Evolutionary conservation across 345 rosid genomes (phyloP).

Genomic region (Eucalyptus victrix): DNA sequence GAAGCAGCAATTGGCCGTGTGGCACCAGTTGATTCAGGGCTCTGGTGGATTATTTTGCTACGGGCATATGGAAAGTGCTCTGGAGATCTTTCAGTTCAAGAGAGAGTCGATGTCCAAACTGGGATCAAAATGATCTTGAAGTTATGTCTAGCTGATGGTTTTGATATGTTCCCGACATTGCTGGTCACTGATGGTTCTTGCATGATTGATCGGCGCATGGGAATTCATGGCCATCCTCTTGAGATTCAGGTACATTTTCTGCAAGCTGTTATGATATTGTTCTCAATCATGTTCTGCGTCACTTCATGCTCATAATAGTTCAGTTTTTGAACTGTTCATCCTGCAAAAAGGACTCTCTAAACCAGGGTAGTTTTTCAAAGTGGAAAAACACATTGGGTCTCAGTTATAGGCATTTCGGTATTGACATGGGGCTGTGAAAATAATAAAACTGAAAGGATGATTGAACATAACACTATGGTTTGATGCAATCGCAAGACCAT

Average conservation of each 20-base stretch:
- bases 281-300: not conserved
- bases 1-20: conserved; percentile 98
- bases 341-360: not conserved
- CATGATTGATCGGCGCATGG: conserved; percentile 99
- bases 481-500: not conserved
- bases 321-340: not conserved
- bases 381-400: not conserved
- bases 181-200: conserved; percentile 97
- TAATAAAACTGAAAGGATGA: not conserved
- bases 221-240: conserved; percentile 94
- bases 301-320: not conserved
- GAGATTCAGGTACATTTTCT: conserved; percentile 65
- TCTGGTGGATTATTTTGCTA: conserved; percentile 92
- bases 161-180: conserved; percentile 92
- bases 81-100: conserved; percentile 77
- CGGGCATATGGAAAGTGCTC: conserved; percentile 93
- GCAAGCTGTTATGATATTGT: not conserved
- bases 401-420: not conserved
- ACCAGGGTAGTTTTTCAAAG: not conserved
- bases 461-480: not conserved
- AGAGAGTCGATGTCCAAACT: conserved; percentile 91
- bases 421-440: not conserved
- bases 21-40: conserved; percentile 94
- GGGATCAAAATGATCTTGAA: conserved; percentile 87
- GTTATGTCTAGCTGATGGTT: conserved; percentile 94